Evolutionary conservation across 805 yeast species (phyloP), one percentile per base, ranked within the genome.

Genomic region (Starmerella cellae): DNA sequence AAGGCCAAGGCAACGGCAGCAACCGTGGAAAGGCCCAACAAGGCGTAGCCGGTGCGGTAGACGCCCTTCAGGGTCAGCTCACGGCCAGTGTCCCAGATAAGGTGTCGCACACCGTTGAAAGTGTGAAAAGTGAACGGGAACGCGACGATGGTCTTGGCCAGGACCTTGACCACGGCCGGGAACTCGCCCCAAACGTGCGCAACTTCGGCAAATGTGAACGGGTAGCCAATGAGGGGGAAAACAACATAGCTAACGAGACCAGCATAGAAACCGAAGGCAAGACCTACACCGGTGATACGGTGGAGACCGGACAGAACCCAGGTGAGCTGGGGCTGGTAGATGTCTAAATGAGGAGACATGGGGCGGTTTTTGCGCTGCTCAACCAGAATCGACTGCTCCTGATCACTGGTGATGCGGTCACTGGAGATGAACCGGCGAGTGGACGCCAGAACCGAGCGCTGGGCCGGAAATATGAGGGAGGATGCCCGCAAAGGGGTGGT

Each of bases 251-350:
- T 67, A 53, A 77, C 68, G 2, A 94, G 78, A 49, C 85, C 69
- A 26, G 73, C 82, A 63, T 83, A 87, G 62, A 87, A 78, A 10
- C 75, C 80, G 48, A 70, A 73, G 33, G 85, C 95, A 58, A 91
- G 66, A 40, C 77, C 74, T 28, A 85, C 81, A 61, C 96, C 95
- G 37, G 91, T 73, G 56, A 88, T 64, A 71, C 98, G 79, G 66
- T 88, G 97, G 50, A 79, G 62, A 20, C 79, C 68, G 4, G 96
- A 85, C 59, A 91, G 60, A 48, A 73, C 65, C 81, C 80, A 74
- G 20, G 97, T 82, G 51, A 88, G 60, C 68, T 91, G 96, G 35
- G 93, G 93, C 67, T 87, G 71, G 69, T 88, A 88, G 60, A 91
- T 87, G 48, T 77, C 66, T 59, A 88, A 70, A 62, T 88, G 94